Conservation (phyloP, 1,284 basidiomycete species). For the Erythrobasidium hasegawianum region DNA sequence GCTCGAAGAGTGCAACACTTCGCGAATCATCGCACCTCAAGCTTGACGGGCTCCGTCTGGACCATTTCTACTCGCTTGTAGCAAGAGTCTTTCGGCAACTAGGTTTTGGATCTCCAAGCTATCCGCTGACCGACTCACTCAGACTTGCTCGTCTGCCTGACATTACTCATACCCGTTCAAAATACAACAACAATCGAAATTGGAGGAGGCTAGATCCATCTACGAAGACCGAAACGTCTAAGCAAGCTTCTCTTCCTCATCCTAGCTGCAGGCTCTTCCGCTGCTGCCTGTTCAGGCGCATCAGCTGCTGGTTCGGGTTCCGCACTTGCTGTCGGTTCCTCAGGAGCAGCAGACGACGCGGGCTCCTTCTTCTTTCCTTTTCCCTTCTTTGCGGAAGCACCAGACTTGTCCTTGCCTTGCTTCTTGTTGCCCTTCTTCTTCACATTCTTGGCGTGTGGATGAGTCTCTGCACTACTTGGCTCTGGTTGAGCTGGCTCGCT, state of each 20-base stretch:
- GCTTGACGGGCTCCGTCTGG: no score
- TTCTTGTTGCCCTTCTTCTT: conserved; percentile 7
- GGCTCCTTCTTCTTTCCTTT: conserved; percentile 14
- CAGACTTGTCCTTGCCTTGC: conserved; percentile 4
- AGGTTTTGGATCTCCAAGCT: no score
- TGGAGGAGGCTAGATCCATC: conserved; percentile 2
- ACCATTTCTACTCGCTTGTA: no score
- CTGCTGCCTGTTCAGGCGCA: neutral
- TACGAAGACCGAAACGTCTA: neutral
- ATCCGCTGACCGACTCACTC: no score
- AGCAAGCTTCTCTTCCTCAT: conserved; percentile 5
- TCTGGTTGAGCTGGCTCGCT: neutral
- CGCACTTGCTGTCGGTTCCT: neutral
- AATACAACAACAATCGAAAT: neutral
- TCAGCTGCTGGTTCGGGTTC: neutral
- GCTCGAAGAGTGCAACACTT: no score
- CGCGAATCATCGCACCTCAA: no score
- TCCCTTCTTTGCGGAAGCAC: neutral
- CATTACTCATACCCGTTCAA: no score
- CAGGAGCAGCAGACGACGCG: neutral
- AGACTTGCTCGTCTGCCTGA: no score
- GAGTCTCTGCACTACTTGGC: neutral
- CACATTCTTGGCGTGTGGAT: conserved; percentile 2
- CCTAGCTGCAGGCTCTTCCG: conserved; percentile 3
- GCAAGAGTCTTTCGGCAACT: no score